Conservation (phyloP, 2,329 filamentous ascomycete species). For the Fusarium musae region DNA sequence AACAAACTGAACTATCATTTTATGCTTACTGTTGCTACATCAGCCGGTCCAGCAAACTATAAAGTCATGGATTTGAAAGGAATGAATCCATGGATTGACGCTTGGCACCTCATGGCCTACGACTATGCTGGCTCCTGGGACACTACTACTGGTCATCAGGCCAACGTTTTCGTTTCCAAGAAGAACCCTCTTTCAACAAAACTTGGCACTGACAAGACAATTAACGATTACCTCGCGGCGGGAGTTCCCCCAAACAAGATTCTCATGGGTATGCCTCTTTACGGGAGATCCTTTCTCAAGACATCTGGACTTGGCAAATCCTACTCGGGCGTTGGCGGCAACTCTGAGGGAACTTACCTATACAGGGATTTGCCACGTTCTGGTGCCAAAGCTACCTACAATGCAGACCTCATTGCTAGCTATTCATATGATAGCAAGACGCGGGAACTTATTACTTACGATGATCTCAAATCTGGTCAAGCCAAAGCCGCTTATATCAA, state of each 20-base stretch:
- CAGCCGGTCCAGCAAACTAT: slow-evolving; percentile 62
- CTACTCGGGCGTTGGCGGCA: slow-evolving; percentile 72
- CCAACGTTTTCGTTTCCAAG: slow-evolving; percentile 71
- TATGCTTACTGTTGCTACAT: slow-evolving; percentile 61
- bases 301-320: slow-evolving; percentile 74
- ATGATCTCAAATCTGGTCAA: slow-evolving; percentile 67
- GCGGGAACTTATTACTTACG: slow-evolving; percentile 76
- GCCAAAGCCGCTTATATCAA: slow-evolving; percentile 74
- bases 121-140: slow-evolving; percentile 79
- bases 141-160: slow-evolving; percentile 69
- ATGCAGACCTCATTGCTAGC: slow-evolving; percentile 69
- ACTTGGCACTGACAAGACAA: slow-evolving; percentile 73
- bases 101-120: slow-evolving; percentile 75
- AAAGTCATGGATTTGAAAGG: slow-evolving; percentile 59
- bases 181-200: slow-evolving; percentile 69
- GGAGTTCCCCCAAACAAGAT: slow-evolving; percentile 74
- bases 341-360: slow-evolving; percentile 75
- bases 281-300: slow-evolving; percentile 78
- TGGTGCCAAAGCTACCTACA: slow-evolving; percentile 66
- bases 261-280: slow-evolving; percentile 80
- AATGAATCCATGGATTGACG: slow-evolving; percentile 69
- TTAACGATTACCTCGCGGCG: slow-evolving; percentile 62
- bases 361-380: slow-evolving; percentile 76
- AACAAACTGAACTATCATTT: slow-evolving; percentile 59
- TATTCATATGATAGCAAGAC: slow-evolving; percentile 73